Conservation (phyloP, 768 basidiomycete species). For the Sistotremastrum niveocremeum region DNA sequence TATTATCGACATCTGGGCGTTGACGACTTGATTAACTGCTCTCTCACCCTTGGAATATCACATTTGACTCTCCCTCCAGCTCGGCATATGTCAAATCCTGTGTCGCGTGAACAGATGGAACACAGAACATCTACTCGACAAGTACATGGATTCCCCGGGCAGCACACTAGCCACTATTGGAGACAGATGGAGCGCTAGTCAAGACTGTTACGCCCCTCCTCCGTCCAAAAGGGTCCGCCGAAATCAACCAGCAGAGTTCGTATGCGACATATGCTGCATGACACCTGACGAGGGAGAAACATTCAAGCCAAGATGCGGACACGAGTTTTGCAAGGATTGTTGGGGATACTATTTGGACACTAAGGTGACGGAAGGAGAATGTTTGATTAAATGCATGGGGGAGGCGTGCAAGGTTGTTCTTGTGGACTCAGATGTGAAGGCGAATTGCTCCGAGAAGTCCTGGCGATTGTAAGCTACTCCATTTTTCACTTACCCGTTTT, state of each 20-base stretch:
- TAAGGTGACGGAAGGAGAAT: slow-evolving; percentile 8
- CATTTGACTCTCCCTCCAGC: neutral
- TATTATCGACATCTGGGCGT: neutral
- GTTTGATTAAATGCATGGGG: slow-evolving; percentile 5
- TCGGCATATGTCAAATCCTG: slow-evolving; percentile 5
- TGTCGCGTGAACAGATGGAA: slow-evolving; percentile 9
- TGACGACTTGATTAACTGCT: neutral
- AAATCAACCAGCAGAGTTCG: slow-evolving; percentile 1
- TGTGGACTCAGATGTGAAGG: slow-evolving; percentile 1
- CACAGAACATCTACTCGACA: slow-evolving; percentile 5
- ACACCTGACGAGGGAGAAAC: neutral
- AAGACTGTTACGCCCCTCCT: neutral
- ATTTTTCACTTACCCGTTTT: neutral
- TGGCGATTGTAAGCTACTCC: neutral
- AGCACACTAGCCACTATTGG: slow-evolving; percentile 1
- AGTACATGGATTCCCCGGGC: slow-evolving; percentile 6
- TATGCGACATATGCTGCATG: slow-evolving; percentile 9
- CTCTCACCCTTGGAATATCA: slow-evolving; percentile 1
- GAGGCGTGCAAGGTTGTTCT: slow-evolving; percentile 4
- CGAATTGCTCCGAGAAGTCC: slow-evolving; percentile 1
- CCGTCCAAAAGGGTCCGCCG: neutral
- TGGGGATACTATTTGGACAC: slow-evolving; percentile 3
- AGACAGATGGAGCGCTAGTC: neutral
- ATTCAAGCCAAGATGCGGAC: slow-evolving; percentile 2
- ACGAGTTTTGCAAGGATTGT: slow-evolving; percentile 7